Evolutionary conservation across 768 basidiomycete genomes (phyloP).

Genomic region (Tylopilus vinaceipallidus): DNA sequence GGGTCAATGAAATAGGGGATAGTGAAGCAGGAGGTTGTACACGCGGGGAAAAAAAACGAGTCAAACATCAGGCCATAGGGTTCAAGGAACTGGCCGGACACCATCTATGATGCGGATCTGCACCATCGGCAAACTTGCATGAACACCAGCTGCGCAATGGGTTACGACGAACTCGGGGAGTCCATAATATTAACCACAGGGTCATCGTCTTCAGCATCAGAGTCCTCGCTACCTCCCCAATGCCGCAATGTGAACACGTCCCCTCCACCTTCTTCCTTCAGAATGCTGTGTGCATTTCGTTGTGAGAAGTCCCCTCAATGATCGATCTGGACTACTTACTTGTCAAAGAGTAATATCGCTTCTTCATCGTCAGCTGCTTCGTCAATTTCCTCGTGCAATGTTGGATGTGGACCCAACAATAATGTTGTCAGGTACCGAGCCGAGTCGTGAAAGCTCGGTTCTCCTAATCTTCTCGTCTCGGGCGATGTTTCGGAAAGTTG

Average conservation of each 20-base stretch:
- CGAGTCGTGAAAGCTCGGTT: slow-evolving; percentile 34
- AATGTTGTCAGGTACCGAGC: slow-evolving; percentile 38
- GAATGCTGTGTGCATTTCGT: slow-evolving; percentile 42
- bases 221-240: slow-evolving; percentile 35
- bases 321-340: slow-evolving; percentile 44
- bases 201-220: slow-evolving; percentile 22
- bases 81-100: neutral
- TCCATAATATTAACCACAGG: slow-evolving; percentile 24
- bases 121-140: slow-evolving; percentile 5
- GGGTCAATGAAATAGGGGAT: neutral
- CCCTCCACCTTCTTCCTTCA: slow-evolving; percentile 53
- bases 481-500: slow-evolving; percentile 46
- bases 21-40: neutral
- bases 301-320: slow-evolving; percentile 6
- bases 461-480: slow-evolving; percentile 46
- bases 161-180: slow-evolving; percentile 15
- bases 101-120: slow-evolving; percentile 9
- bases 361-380: slow-evolving; percentile 42
- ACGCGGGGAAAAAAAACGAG: slow-evolving; percentile 4
- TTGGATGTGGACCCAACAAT: slow-evolving; percentile 26
- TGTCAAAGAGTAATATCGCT: slow-evolving; percentile 69
- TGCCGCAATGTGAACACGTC: slow-evolving; percentile 53
- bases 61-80: slow-evolving; percentile 9
- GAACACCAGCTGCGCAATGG: slow-evolving; percentile 5
- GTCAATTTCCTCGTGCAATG: slow-evolving; percentile 27